Evolutionary conservation across 1,284 basidiomycete species (phyloP).

Genomic region (Malassezia sympodialis): DNA sequence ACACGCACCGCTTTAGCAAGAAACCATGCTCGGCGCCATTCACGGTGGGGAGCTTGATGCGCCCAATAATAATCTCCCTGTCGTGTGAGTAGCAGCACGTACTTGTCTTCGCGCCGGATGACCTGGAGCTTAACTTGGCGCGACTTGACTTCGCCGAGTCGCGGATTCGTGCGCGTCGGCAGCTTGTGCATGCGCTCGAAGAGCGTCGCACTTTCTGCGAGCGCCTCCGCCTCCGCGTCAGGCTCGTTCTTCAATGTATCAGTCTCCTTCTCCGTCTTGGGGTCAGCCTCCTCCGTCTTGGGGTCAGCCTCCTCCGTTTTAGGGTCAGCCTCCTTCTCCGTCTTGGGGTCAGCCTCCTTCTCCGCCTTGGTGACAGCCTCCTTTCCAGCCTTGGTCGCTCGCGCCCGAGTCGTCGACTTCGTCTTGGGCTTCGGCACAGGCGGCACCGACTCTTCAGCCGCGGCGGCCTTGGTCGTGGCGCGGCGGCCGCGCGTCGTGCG

Average conservation of each 20-base stretch:
- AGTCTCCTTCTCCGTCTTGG: background rate
- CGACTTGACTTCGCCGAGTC: constrained; percentile 30
- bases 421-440: background rate
- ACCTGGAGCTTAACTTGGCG: constrained; percentile 67
- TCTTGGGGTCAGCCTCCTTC: background rate
- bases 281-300: background rate
- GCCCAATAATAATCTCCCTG: constrained; percentile 69
- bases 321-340: background rate
- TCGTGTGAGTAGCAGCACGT: background rate
- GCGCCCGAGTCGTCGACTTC: background rate
- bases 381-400: background rate
- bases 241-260: background rate
- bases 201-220: background rate
- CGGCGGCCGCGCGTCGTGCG: constrained; percentile 11
- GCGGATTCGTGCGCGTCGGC: constrained; percentile 36
- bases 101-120: constrained; percentile 64
- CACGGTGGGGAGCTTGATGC: constrained; percentile 79
- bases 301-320: background rate
- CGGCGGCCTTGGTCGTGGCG: constrained; percentile 9
- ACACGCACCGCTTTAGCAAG: constrained; percentile 46
- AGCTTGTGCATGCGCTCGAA: constrained; percentile 24
- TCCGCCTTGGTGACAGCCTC: background rate
- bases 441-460: background rate
- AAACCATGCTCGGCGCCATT: constrained; percentile 40
- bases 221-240: background rate